Conservation (phyloP, 2,329 filamentous ascomycete genomes). For the Zymoseptoria tritici region DNA sequence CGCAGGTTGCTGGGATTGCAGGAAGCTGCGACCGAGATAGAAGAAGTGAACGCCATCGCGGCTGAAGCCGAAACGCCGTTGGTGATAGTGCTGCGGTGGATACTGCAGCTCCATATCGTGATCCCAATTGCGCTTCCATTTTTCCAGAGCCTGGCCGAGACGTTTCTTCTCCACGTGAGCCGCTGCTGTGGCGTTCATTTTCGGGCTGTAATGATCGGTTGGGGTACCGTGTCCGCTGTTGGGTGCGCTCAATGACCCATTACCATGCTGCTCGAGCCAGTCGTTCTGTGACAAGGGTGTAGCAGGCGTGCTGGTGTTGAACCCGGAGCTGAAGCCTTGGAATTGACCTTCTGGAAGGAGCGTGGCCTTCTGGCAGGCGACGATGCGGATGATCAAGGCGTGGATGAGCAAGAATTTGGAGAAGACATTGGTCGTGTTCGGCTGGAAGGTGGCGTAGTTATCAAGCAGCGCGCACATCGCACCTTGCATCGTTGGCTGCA, state of each 20-base stretch:
- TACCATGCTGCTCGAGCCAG: slow-evolving; percentile 45
- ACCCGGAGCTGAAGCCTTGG: slow-evolving; percentile 23
- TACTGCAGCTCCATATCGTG: slow-evolving; percentile 62
- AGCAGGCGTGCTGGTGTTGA: slow-evolving; percentile 39
- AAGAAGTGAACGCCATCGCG: slow-evolving; percentile 66
- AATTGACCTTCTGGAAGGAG: slow-evolving; percentile 21
- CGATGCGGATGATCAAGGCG: slow-evolving; percentile 57
- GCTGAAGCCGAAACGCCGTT: slow-evolving; percentile 60
- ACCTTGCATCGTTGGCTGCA: slow-evolving; percentile 57
- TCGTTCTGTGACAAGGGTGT: slow-evolving; percentile 54
- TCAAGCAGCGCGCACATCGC: slow-evolving; percentile 57
- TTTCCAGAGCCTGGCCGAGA: slow-evolving; percentile 52
- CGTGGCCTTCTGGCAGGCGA: slow-evolving; percentile 41
- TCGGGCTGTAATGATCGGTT: slow-evolving; percentile 31
- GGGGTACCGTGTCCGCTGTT: slow-evolving; percentile 32
- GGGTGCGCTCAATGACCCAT: slow-evolving; percentile 13
- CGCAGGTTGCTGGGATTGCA: slow-evolving; percentile 43
- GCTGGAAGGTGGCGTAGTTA: slow-evolving; percentile 51
- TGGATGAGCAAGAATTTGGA: slow-evolving; percentile 70
- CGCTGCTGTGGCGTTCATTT: slow-evolving; percentile 39
- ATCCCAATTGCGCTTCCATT: slow-evolving; percentile 68
- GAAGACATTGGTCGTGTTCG: slow-evolving; percentile 61
- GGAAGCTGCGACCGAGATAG: slow-evolving; percentile 60
- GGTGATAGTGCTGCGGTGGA: slow-evolving; percentile 45
- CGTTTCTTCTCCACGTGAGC: slow-evolving; percentile 42